Percentiles rank a stretch among this genome's conserved stretches.
Conservation (phyloP, 495 filamentous ascomycete species). For the Lindgomyces ingoldianus region DNA sequence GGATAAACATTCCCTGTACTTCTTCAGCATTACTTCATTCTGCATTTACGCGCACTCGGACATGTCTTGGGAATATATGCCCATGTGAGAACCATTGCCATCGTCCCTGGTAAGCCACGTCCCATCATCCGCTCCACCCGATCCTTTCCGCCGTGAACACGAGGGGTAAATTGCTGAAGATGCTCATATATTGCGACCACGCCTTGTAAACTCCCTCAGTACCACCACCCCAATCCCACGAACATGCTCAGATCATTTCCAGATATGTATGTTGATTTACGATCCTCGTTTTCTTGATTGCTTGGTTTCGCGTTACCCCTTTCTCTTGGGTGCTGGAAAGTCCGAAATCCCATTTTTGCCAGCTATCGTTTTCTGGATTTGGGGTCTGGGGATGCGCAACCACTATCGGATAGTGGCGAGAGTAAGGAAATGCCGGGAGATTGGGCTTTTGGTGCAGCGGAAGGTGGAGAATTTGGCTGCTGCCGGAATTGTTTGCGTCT, state of each 20-base stretch:
- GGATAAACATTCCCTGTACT: not conserved
- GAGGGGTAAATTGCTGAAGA: conserved; percentile 18
- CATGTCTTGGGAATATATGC: not conserved
- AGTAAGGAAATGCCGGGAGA: not conserved
- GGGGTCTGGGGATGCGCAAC: not conserved
- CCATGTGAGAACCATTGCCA: not conserved
- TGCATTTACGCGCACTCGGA: no score
- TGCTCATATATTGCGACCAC: not conserved
- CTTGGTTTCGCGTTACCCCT: not conserved
- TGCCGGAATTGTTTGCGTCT: not conserved
- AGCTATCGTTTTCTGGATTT: not conserved
- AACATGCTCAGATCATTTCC: no score
- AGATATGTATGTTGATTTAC: not conserved
- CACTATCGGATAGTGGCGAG: not conserved
- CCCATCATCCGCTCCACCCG: not conserved
- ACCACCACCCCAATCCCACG: no score
- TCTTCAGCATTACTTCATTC: no score
- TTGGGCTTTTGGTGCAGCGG: no score
- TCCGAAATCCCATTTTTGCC: not conserved
- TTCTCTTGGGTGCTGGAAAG: not conserved
- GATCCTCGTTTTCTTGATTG: not conserved
- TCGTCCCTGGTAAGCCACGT: not conserved
- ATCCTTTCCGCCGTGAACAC: conserved; percentile 26
- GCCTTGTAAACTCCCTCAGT: not conserved
- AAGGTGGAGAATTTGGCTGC: no score